These are phyloP conservation scores for Botrytis fabae DNA, from an alignment of 2,329 filamentous ascomycete species.

Conservation along the genomic window DNA sequence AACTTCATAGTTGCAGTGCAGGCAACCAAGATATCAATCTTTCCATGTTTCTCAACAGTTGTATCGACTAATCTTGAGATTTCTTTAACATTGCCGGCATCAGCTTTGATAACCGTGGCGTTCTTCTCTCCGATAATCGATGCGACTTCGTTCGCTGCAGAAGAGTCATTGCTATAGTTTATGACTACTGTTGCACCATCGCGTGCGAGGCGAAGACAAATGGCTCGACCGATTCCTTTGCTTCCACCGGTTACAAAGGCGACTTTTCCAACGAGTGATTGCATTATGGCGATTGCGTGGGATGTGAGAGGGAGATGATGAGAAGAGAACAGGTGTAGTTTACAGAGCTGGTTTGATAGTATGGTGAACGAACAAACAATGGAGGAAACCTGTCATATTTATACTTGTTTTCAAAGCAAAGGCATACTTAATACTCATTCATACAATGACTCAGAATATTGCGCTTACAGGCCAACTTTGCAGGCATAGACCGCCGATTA, in stretches of 20 bases:
- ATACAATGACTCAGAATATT: neutral
- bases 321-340: neutral
- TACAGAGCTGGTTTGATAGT: neutral
- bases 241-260: constrained; percentile 45
- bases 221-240: constrained; percentile 61
- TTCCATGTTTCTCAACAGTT: constrained; percentile 52
- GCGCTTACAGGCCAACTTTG: neutral
- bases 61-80: constrained; percentile 52
- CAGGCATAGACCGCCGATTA: neutral
- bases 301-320: neutral
- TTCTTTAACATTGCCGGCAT: constrained; percentile 50
- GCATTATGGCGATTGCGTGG: constrained; percentile 25
- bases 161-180: constrained; percentile 54
- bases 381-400: neutral
- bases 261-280: constrained; percentile 36
- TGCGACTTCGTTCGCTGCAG: constrained; percentile 52
- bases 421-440: neutral
- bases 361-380: neutral
- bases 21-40: constrained; percentile 59
- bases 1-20: constrained; percentile 56
- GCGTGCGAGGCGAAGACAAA: constrained; percentile 56
- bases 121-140: constrained; percentile 49
- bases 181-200: constrained; percentile 59
- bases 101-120: constrained; percentile 56
- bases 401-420: neutral